Base-by-base conservation (phyloP, 495 filamentous ascomycete species). In the Penicillium odoratum region DNA sequence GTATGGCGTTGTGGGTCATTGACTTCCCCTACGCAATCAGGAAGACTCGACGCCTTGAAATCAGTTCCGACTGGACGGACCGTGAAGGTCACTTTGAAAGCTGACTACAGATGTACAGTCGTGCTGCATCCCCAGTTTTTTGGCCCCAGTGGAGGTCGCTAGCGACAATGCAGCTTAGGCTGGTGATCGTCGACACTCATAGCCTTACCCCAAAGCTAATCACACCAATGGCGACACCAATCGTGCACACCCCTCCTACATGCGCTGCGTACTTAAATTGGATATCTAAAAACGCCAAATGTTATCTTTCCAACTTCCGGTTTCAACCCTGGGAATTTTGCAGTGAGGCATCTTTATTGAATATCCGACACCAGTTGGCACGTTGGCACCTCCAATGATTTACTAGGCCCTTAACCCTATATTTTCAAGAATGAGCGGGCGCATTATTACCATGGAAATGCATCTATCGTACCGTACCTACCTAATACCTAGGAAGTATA, bases 11-110 rank as follows among this genome's bases (percentile, higher is more conserved):
- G 62, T 59, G 59, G 61, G 57, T 62, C 62, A 34, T 50, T 44
- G 25, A 46, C 47, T 57, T 55, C 62, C 62, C 21, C 55, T 53
- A 45, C 56, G 25, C 26, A 53, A 45, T 40, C 34, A 40, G 25
- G 48, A 48, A 30, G 58, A 61, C 51, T 65, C 56, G 50, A 62
- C n/a, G 28, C 38, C 58, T 60, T 56, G 54, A 59, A 54, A 59
- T 50, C 45, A 61, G 48, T 64, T 69, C 66, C 66, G 63, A 69
- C 66, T 68, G 66, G 62, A 48, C 45, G 63, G 53, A 57, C 61
- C 64, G 31, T 16, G 45, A 34, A 16, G 53, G 53, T 42, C 46
- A 30, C 59, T 66, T 66, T 48, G 36, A 59, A 65, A 65, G 54
- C 57, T 54, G 57, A 47, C 63, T 64, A 64, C 63, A 59, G 54